A percentile compares a stretch with the other conserved stretches of the same genome.
phyloP scores from a whole-genome alignment of 2,329 filamentous ascomycete species.

The Colletotrichum magnum region DNA sequence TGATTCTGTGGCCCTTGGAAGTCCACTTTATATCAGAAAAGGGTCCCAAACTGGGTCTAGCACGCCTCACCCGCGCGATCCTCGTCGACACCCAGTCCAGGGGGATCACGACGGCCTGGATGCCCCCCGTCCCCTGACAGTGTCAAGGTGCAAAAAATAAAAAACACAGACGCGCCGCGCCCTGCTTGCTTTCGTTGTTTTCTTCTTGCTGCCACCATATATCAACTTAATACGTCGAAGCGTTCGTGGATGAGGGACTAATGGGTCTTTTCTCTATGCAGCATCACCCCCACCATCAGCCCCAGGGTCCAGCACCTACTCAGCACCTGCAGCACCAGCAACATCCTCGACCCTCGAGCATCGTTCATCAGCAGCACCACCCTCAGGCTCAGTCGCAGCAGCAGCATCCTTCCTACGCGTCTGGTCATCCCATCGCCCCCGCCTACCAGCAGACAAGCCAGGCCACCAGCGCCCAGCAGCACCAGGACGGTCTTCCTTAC shows the following conservation, averaged over 20 bases:
- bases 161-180: constrained; percentile 59
- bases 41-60: constrained; percentile 56
- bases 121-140: constrained; percentile 61
- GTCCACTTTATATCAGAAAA: constrained; percentile 42
- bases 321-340: constrained; percentile 78
- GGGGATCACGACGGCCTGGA: constrained; percentile 52
- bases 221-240: constrained; percentile 47
- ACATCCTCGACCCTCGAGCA: constrained; percentile 79
- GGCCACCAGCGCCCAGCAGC: constrained; percentile 71
- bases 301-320: constrained; percentile 78
- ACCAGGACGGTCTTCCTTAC: constrained; percentile 79
- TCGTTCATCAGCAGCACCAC: constrained; percentile 81
- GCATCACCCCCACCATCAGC: constrained; percentile 82
- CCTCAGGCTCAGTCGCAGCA: constrained; percentile 74
- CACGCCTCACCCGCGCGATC: constrained; percentile 64
- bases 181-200: constrained; percentile 55
- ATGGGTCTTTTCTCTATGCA: constrained; percentile 75
- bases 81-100: constrained; percentile 59
- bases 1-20: constrained; percentile 30
- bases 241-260: constrained; percentile 59
- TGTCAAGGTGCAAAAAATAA: constrained; percentile 62
- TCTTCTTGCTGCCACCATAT: constrained; percentile 46
- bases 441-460: constrained; percentile 79
- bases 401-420: constrained; percentile 78
- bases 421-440: constrained; percentile 74